phyloP scores from a whole-genome alignment of 2,329 filamentous ascomycete species.

The Sclerotinia sclerotiorum region DNA sequence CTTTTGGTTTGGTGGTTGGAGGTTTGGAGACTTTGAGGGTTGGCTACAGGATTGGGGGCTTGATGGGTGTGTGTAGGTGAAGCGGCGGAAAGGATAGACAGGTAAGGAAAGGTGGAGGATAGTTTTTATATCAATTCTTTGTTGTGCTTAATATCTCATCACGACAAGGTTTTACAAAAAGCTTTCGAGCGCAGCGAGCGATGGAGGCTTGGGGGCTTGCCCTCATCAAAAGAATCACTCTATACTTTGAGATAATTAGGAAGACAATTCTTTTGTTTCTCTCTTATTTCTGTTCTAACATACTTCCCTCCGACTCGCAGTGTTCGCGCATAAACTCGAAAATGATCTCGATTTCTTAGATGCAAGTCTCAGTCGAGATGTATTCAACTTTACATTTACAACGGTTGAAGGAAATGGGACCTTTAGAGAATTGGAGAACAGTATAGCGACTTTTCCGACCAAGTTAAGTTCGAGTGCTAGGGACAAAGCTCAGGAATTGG shows the following conservation, averaged over 20 bases:
- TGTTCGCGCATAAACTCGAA: conserved; percentile 12
- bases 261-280: conserved; percentile 29
- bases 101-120: no score
- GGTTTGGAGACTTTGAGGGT: not conserved
- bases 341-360: conserved; percentile 5
- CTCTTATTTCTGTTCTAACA: not conserved
- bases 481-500: conserved; percentile 48
- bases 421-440: conserved; percentile 41
- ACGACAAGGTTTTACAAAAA: no score
- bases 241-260: not conserved
- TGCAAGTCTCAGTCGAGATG: not conserved
- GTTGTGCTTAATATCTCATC: no score
- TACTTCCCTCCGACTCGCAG: not conserved
- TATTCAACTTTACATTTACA: conserved; percentile 5
- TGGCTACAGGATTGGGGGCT: not conserved
- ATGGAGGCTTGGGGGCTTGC: not conserved
- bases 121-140: no score
- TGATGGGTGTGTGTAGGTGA: no score
- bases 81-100: no score
- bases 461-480: conserved; percentile 36
- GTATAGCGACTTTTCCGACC: conserved; percentile 42
- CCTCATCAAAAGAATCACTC: not conserved
- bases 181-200: not conserved
- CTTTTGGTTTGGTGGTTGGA: not conserved
- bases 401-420: not conserved